A percentile compares a stretch with the other conserved stretches of the same genome.
Conservation (phyloP, 2,329 filamentous ascomycete genomes). For the Byssochlamys sp. region DNA sequence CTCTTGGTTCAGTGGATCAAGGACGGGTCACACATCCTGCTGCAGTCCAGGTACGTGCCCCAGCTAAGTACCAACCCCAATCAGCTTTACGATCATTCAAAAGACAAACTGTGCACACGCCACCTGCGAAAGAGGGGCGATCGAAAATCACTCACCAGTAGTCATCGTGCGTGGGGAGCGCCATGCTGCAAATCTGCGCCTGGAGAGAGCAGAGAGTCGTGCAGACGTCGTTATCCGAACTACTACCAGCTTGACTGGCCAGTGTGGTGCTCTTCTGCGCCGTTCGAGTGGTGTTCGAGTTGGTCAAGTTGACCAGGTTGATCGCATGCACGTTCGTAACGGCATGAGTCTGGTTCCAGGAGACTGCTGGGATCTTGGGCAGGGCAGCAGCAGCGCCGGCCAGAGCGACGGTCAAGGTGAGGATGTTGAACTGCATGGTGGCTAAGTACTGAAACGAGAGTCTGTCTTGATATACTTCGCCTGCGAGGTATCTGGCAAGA, state of each 20-base stretch:
- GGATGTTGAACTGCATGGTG: constrained; percentile 14
- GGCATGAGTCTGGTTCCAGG: neutral
- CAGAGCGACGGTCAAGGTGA: constrained; percentile 9
- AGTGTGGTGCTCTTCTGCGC: neutral
- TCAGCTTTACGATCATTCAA: neutral
- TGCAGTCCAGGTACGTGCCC: constrained; percentile 12
- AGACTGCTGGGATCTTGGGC: constrained; percentile 1
- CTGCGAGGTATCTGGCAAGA: neutral
- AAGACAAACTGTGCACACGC: neutral
- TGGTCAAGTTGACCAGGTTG: neutral
- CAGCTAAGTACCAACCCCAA: constrained; percentile 6
- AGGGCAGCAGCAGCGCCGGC: constrained; percentile 9
- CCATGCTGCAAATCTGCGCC: constrained; percentile 15
- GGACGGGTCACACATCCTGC: constrained; percentile 9
- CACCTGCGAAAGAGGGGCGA: neutral
- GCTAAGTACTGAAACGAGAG: neutral
- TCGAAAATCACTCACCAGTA: constrained; percentile 16
- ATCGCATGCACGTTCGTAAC: neutral
- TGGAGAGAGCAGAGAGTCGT: constrained; percentile 16
- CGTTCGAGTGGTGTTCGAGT: neutral
- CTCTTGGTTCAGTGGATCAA: constrained; percentile 4
- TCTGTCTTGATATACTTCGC: neutral
- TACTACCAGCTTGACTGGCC: neutral
- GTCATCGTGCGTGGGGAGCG: constrained; percentile 16
- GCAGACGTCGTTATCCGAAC: constrained; percentile 6